A percentile compares a stretch with the other conserved stretches of the same genome.
These are phyloP conservation scores for Penicillium subrubescens DNA, from an alignment of 495 filamentous ascomycete genomes.

Conservation along the genomic window DNA sequence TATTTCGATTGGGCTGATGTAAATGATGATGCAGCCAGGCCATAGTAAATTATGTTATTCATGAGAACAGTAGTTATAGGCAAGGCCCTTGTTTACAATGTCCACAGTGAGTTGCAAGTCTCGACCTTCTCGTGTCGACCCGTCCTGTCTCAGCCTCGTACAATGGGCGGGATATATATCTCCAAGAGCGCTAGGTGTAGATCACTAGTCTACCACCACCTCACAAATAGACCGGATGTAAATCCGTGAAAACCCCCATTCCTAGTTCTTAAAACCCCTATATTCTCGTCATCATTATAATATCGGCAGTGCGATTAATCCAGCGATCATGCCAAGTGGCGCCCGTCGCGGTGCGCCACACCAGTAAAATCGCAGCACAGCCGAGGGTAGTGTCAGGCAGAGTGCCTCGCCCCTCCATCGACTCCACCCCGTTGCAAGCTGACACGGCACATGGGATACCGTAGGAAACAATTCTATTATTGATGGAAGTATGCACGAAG, in stretches of 20 bases:
- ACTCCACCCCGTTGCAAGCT: conserved; percentile 12
- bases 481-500: background rate
- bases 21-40: background rate
- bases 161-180: background rate
- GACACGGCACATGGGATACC: conserved; percentile 26
- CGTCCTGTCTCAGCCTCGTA: background rate
- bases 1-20: too few species aligned
- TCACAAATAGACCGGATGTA: background rate
- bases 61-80: background rate
- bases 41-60: background rate
- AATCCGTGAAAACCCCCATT: background rate
- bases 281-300: background rate
- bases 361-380: conserved; percentile 28
- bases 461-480: background rate
- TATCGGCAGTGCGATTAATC: conserved; percentile 10
- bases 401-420: conserved; percentile 7
- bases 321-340: conserved; percentile 20
- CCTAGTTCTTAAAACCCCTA: background rate
- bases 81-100: background rate
- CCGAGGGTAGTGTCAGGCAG: conserved; percentile 13
- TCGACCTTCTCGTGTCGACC: background rate
- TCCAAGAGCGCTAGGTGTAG: background rate
- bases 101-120: background rate
- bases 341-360: conserved; percentile 23
- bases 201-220: background rate